Evolutionary conservation across 2,329 filamentous ascomycete species (phyloP), one percentile per base, ranked within the genome.

Genomic region (Colletotrichum tamarilloi): DNA sequence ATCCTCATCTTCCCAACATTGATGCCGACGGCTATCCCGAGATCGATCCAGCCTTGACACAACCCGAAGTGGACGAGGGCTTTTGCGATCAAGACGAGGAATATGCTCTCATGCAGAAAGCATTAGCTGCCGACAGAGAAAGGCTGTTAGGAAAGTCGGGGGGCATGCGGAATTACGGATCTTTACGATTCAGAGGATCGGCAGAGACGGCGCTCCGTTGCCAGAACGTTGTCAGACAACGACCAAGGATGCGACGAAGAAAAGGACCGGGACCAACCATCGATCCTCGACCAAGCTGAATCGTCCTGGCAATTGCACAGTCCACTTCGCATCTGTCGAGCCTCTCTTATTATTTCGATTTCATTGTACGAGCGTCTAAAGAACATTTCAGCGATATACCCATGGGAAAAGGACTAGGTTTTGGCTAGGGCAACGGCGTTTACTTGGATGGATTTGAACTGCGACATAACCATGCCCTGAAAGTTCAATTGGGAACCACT

Each of bases 211-310:
- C 72, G 8, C 63, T 67, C 7, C 53, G 71, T 26, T 71, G 62
- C 22, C 71, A 65, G 12, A 74, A 70, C 8, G 72, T 75, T 38
- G 71, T 75, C 22, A 71, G 55, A 38, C 67, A 70, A 19, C 67
- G 63, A 22, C 72, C 74, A 28, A 65, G 74, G 35, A 75, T 75
- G 74, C 72, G 74, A 28, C 67, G 65, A 38, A 53, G 74, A 7
- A 75, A 74, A 32, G 63, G 63, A 16, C 53, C 38, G 14, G 67
- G 63, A 19, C 55, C 67, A 24, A 30, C 32, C 22, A 16, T 26
- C 11, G 53, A 63, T 28, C 62, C 73, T 30, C 62, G 32, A 9
- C 58, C 67, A 14, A 32, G 56, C 46, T 16, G 38, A 22, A 35
- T 32, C 32, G 56, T 16, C 42, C 26, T 46, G 49, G 19, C 60